phyloP scores from a whole-genome alignment of 1,139 yeast genomes.

The Geotrichum cucujoidarum region DNA sequence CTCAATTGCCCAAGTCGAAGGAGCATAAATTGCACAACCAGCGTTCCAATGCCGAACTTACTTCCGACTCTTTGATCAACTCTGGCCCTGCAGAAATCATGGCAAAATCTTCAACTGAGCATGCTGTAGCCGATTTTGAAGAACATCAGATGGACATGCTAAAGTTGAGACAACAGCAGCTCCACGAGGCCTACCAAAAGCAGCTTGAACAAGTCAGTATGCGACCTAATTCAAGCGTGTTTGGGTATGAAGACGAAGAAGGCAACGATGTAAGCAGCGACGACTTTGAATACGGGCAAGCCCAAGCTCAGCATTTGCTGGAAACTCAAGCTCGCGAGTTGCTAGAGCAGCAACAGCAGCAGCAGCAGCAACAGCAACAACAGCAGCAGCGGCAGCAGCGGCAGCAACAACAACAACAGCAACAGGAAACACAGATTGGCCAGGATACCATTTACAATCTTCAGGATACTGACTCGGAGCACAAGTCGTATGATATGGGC shows the following conservation, averaged over 20 bases:
- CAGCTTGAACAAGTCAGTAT: not conserved
- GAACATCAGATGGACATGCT: not conserved
- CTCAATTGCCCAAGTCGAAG: too few relatives aligned
- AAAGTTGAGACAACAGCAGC: not conserved
- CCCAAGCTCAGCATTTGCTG: not conserved
- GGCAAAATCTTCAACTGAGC: not conserved
- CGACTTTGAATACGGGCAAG: not conserved
- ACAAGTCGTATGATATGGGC: too few relatives aligned
- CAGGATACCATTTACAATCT: not conserved
- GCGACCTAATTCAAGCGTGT: not conserved
- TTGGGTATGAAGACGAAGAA: not conserved
- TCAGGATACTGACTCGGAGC: not conserved
- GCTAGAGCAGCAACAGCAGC: conserved; percentile 2
- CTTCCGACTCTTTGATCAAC: too few relatives aligned
- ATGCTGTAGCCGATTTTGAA: not conserved
- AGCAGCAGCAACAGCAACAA: not conserved
- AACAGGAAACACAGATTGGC: not conserved
- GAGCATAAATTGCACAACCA: too few relatives aligned
- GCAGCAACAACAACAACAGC: not conserved
- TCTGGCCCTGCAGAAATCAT: not conserved
- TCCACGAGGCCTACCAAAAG: not conserved
- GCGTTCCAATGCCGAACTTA: too few relatives aligned
- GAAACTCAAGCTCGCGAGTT: not conserved
- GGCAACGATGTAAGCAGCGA: not conserved
- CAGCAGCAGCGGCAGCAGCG: not conserved